These are phyloP conservation scores for Botrytis medusae DNA, from an alignment of 2,329 filamentous ascomycete genomes.

Conservation along the genomic window DNA sequence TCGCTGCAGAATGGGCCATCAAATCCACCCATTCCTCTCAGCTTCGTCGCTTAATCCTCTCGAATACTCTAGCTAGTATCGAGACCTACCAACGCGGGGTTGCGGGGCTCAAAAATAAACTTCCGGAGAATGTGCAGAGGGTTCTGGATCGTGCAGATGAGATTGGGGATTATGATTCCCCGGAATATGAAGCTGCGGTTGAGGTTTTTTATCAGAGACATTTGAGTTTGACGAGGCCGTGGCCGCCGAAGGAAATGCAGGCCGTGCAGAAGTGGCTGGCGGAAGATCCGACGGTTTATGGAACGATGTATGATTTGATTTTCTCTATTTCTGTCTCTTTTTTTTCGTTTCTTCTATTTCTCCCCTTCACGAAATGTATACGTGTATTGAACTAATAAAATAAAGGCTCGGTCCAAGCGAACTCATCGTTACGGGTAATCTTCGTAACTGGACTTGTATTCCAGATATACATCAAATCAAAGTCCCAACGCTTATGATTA, in stretches of 20 bases:
- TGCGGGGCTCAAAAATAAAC: background rate
- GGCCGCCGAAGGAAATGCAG: constrained; percentile 38
- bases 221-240: constrained; percentile 38
- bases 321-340: too few species aligned
- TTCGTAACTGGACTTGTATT: constrained; percentile 37
- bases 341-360: background rate
- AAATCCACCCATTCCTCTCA: constrained; percentile 13
- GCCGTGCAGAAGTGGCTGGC: constrained; percentile 23
- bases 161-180: constrained; percentile 29
- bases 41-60: constrained; percentile 16
- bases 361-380: background rate
- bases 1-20: constrained; percentile 46
- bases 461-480: constrained; percentile 36
- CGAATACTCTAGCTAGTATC: constrained; percentile 19
- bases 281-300: constrained; percentile 37
- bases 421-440: constrained; percentile 33
- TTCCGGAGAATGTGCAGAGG: constrained; percentile 21
- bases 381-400: too few species aligned
- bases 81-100: constrained; percentile 2
- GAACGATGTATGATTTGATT: constrained; percentile 17
- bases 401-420: constrained; percentile 39
- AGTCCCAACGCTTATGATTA: constrained; percentile 41
- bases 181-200: constrained; percentile 37
- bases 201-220: constrained; percentile 37
- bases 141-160: constrained; percentile 23